Evolutionary conservation across 2,329 filamentous ascomycete species (phyloP), one percentile per base, ranked within the genome.

Genomic region (Geosmithia flava): DNA sequence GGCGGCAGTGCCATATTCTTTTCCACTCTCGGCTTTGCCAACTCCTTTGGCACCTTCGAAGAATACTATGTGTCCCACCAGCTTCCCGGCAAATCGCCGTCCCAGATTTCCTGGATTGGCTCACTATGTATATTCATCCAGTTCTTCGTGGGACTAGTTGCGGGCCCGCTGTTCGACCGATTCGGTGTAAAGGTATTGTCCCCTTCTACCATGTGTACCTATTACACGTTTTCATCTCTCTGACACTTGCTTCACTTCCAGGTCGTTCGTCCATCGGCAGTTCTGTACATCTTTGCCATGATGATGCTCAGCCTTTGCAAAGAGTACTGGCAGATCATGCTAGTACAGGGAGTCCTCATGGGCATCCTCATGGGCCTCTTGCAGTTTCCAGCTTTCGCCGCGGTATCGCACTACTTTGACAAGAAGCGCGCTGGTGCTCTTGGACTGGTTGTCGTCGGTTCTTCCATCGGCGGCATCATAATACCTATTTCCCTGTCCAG

Each of bases 51-150:
- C 16, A 58, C 67, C 4, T 70, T 73, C 47, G 63, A 68, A 48
- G 62, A 66, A 1, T 72, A 68, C 54, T 72, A 71, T 55, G 53
- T 65, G 46, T 49, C 53, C 1, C 61, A 69, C 23, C 58, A 63
- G 42, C 61, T 71, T 2, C 39, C 16, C 1, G 52, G 55, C 20
- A 47, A 59, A 1, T 56, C 62, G 1, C 50, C 60, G 1, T 60
- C 64, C 43, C 53, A 60, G 3, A 56, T 72, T 20, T 58, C 68
- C 3, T 72, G 68, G 69, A 70, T 72, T 27, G 67, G 68, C 0
- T 70, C 67, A 52, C 66, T 86, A 11, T 7, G 48, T 85, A 83
- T 55, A 70, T 78, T 39, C 85, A 85, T 58, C 64, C 86, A 11
- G 41, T 43, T 20, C 10, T 20, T 43, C n/a, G n/a, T 20, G 15